Percentiles rank a stretch among this genome's conserved stretches.
phyloP scores from a whole-genome alignment of 78 protist genomes.

The Dictyostelium purpureum region DNA sequence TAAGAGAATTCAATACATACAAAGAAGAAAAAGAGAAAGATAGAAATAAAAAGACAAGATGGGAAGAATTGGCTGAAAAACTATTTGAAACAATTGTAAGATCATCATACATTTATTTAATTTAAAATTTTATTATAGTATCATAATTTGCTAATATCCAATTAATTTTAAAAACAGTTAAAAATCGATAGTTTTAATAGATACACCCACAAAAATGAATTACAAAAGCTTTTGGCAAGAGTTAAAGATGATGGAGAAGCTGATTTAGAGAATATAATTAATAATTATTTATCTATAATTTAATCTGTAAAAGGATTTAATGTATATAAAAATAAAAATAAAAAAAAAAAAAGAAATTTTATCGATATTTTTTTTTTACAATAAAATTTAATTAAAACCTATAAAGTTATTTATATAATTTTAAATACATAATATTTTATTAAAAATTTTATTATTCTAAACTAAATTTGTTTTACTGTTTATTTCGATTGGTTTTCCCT shows the following conservation, averaged over 20 bases:
- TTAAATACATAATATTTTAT: no score
- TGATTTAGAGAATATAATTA: conserved; percentile 48
- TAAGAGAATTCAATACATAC: conserved; percentile 22
- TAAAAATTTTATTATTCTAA: no score
- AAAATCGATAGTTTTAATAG: conserved; percentile 4
- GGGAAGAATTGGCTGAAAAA: conserved; percentile 63
- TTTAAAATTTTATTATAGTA: no score
- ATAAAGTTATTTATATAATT: no score
- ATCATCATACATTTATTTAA: background rate
- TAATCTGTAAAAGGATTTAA: conserved; percentile 7
- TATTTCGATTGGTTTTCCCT: no score
- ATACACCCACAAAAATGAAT: background rate
- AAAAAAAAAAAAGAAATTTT: background rate
- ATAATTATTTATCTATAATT: conserved; percentile 19
- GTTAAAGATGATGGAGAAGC: background rate
- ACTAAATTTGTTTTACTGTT: no score
- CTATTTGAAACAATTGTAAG: conserved; percentile 24
- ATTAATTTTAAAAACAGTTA: background rate
- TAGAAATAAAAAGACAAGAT: conserved; percentile 14
- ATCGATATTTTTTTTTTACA: no score
- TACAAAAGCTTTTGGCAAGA: background rate
- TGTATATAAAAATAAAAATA: background rate
- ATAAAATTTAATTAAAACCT: no score
- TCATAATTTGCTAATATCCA: background rate
- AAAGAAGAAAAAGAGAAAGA: conserved; percentile 18